Conservation (phyloP, 1,139 yeast species). For the Hyphopichia pseudoburtonii region DNA sequence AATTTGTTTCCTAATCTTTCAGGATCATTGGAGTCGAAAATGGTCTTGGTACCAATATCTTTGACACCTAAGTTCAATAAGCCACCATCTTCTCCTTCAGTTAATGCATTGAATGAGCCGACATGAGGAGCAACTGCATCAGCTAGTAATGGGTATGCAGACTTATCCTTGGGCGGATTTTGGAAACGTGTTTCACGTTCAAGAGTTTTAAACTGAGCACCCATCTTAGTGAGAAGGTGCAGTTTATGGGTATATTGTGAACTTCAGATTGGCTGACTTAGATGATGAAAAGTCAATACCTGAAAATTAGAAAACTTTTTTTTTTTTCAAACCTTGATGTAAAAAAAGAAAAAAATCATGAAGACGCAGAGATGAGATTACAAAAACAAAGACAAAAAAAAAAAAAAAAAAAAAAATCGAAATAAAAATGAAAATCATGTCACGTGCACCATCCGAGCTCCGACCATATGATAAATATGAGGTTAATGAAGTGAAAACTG, state of each 20-base stretch:
- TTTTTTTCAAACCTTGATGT: too few relatives aligned
- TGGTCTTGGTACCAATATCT: slow-evolving; percentile 84
- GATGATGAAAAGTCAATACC: too few relatives aligned
- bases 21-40: slow-evolving; percentile 75
- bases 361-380: neutral
- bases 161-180: slow-evolving; percentile 85
- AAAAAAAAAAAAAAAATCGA: neutral
- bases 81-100: slow-evolving; percentile 86
- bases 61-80: slow-evolving; percentile 79
- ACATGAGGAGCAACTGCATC: slow-evolving; percentile 95
- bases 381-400: neutral
- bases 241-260: too few relatives aligned
- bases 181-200: slow-evolving; percentile 84
- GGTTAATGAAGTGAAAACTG: neutral
- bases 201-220: slow-evolving; percentile 73
- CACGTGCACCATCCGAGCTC: too few relatives aligned
- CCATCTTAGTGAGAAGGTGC: slow-evolving; percentile 18
- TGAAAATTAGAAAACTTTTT: too few relatives aligned
- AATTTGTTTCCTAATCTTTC: slow-evolving; percentile 81
- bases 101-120: slow-evolving; percentile 93
- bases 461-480: too few relatives aligned
- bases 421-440: too few relatives aligned
- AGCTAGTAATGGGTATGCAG: slow-evolving; percentile 75
- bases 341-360: too few relatives aligned
- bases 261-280: too few relatives aligned